Evolutionary conservation across 2,329 filamentous ascomycete genomes (phyloP), one percentile per base, ranked within the genome.

Genomic region (Xylariaceae sp.): DNA sequence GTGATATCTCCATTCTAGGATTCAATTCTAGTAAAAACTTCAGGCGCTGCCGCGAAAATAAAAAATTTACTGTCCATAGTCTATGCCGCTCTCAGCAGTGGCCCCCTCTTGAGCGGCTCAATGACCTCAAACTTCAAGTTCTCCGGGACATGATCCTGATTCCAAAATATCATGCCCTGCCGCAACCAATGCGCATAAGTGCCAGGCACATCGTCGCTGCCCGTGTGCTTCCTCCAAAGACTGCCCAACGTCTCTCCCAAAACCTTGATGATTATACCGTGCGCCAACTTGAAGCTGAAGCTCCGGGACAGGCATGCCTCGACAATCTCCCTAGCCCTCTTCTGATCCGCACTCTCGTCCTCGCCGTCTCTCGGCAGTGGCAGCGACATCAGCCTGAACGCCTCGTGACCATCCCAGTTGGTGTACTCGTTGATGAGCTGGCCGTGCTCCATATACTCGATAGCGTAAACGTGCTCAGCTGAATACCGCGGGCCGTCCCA

Each of bases 101-200:
- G 56, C 0, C 69, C 71, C n/a, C 43, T 55, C 53, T 68, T 72
- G 18, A 62, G 60, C 2, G 69, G 65, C 34, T 60, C 54, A 4
- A 62, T 51, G 1, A 59, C 53, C 45, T 56, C 43, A 22, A 66
- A 68, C 0, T 63, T 48, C 16, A 67, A 30, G 13, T 52, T 46
- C 4, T 52, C 39, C 1, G 71, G 72, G 13, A 73, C 32, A 0
- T 57, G 46, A 41, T 70, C 61, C 48, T 68, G 74, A 30, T 49
- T 63, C 68, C 70, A 76, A 54, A 72, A 59, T 8, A 67, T 53
- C 41, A 67, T 73, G 1, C 64, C 76, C 53, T 76, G 59, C 16
- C 76, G 63, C 38, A 79, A 48, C 74, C 73, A 79, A 44, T 72
- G 66, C 3, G 69, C 74, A 56, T 79, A 79, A 1, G 75, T 79